phyloP scores from a whole-genome alignment of 805 yeast species.

The Tanozyma kutaoensis region DNA sequence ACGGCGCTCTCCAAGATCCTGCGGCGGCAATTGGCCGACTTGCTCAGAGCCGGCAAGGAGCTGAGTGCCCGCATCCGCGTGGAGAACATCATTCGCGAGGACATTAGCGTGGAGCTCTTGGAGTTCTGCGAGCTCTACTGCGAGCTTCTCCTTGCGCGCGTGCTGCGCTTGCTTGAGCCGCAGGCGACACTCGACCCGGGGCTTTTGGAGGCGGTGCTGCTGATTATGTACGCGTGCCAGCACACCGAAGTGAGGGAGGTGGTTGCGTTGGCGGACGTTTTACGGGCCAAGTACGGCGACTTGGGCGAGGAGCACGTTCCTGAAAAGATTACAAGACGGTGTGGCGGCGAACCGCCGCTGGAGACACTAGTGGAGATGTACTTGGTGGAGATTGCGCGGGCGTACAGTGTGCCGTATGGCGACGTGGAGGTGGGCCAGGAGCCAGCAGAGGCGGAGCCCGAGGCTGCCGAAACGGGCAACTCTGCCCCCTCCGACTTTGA shows the following conservation, averaged over 20 bases:
- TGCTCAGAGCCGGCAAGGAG: conserved; percentile 58
- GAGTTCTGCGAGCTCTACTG: conserved; percentile 75
- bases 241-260: conserved; percentile 71
- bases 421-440: conserved; percentile 11
- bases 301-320: conserved; percentile 43
- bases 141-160: conserved; percentile 66
- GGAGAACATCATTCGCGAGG: conserved; percentile 75
- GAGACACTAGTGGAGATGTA: conserved; percentile 55
- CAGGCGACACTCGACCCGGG: conserved; percentile 37
- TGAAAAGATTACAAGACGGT: conserved; percentile 48
- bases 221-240: conserved; percentile 56
- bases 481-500: conserved; percentile 24
- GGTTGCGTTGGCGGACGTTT: conserved; percentile 41
- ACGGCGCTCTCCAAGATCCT: conserved; percentile 65
- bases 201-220: conserved; percentile 62
- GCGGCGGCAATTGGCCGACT: conserved; percentile 56
- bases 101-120: conserved; percentile 62
- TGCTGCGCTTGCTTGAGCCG: conserved; percentile 40
- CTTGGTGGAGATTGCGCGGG: conserved; percentile 65
- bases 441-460: conserved; percentile 10
- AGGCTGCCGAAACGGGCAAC: conserved; percentile 1
- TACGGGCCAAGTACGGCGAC: conserved; percentile 49
- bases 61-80: conserved; percentile 74
- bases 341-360: conserved; percentile 56
- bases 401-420: conserved; percentile 58